Conservation (phyloP, 257 asterid genomes). For the Datura wrightii region DNA sequence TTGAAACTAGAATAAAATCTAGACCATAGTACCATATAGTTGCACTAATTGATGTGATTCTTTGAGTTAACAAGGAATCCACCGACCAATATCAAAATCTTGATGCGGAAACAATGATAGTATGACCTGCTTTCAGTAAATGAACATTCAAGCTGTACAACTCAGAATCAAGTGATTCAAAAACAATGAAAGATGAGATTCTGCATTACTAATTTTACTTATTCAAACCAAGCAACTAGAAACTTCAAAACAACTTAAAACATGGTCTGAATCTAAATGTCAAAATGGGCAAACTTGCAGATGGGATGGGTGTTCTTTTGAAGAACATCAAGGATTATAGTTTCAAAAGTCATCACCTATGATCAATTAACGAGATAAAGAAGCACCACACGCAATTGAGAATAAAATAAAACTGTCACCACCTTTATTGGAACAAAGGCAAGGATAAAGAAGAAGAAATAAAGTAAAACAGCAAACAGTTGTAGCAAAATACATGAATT, state of each 20-base stretch:
- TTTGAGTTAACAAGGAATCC: background rate
- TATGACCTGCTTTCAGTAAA: background rate
- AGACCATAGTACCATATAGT: slow-evolving; percentile 23
- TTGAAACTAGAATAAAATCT: slow-evolving; percentile 9
- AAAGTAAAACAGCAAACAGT: background rate
- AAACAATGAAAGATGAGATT: background rate
- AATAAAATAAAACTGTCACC: background rate
- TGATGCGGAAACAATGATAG: background rate
- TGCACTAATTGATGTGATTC: background rate
- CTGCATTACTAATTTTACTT: background rate
- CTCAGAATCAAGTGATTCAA: slow-evolving; percentile 9
- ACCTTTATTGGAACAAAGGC: background rate
- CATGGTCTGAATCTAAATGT: background rate
- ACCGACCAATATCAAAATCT: slow-evolving; percentile 8
- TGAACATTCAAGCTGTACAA: background rate
- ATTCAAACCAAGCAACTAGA: background rate
- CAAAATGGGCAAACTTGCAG: background rate
- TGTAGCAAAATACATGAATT: background rate
- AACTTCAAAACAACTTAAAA: background rate
- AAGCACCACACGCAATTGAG: background rate
- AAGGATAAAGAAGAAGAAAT: background rate
- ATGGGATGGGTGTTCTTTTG: background rate
- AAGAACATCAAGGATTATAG: background rate
- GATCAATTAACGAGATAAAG: background rate
- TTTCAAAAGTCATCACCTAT: background rate